Conservation (phyloP, 176 grass and related monocot species). For the Microstegium vimineum region DNA sequence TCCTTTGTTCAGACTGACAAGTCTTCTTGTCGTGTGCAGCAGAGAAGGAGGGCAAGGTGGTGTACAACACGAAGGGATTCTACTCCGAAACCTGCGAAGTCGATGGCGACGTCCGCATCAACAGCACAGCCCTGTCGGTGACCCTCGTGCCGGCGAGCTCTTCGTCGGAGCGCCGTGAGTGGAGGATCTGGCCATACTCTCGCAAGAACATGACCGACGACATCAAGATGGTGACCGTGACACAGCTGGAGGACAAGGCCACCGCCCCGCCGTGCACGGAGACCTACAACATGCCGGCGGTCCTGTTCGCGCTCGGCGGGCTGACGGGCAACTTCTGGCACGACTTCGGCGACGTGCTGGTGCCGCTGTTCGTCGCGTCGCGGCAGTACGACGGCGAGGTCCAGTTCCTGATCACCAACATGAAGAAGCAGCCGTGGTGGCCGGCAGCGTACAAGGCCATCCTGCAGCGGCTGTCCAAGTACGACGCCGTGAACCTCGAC, state of each 20-base stretch:
- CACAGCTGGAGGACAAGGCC: constrained; percentile 4
- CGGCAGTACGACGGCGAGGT: constrained; percentile 45
- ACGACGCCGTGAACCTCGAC: constrained; percentile 43
- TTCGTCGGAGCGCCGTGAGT: constrained; percentile 15
- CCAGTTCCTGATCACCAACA: constrained; percentile 40
- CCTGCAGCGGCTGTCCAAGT: constrained; percentile 26
- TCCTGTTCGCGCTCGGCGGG: constrained; percentile 57
- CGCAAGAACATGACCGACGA: constrained; percentile 21
- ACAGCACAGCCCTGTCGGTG: constrained; percentile 37
- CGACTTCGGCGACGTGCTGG: constrained; percentile 50
- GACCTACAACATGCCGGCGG: constrained; percentile 31
- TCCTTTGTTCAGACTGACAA: too few species aligned
- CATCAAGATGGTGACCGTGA: constrained; percentile 45
- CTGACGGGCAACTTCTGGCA: constrained; percentile 50
- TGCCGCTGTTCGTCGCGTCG: constrained; percentile 25
- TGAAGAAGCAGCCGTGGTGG: constrained; percentile 39
- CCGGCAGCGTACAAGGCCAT: constrained; percentile 30
- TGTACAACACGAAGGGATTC: constrained; percentile 26
- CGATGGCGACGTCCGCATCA: constrained; percentile 61
- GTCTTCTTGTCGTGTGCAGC: neutral
- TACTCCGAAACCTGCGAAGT: constrained; percentile 63
- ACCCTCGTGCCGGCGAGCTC: constrained; percentile 16
- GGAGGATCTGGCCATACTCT: constrained; percentile 53
- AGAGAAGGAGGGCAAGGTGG: constrained; percentile 29
- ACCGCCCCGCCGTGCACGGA: constrained; percentile 32